These are phyloP conservation scores for Triangularia verruculosa DNA, from an alignment of 2,329 filamentous ascomycete species.

Conservation along the genomic window DNA sequence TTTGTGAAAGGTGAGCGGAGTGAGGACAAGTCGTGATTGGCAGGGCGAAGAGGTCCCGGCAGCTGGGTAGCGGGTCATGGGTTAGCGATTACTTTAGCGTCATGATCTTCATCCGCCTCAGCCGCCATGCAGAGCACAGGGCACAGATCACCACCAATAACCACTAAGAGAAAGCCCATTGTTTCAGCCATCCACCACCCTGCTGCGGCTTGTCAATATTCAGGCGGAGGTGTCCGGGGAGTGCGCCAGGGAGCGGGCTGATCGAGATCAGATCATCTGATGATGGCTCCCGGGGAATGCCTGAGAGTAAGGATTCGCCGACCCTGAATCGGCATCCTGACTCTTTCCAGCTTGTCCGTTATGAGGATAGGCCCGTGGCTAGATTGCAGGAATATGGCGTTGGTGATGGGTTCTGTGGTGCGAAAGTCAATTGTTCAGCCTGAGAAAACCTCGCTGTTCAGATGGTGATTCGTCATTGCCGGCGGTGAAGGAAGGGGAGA, in stretches of 20 bases:
- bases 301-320: neutral
- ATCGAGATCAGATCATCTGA: slow-evolving; percentile 1
- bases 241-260: neutral
- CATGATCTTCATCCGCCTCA: slow-evolving; percentile 20
- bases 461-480: neutral
- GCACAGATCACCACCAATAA: neutral
- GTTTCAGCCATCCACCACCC: slow-evolving; percentile 27
- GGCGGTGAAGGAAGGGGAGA: slow-evolving; percentile 5
- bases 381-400: neutral
- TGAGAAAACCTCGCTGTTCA: neutral
- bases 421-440: neutral
- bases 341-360: neutral
- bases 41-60: slow-evolving; percentile 10
- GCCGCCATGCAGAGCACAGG: slow-evolving; percentile 22
- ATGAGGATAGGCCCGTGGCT: neutral
- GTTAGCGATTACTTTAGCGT: slow-evolving; percentile 17
- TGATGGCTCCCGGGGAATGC: neutral
- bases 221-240: slow-evolving; percentile 14
- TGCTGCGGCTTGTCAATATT: slow-evolving; percentile 15
- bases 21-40: neutral
- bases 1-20: neutral
- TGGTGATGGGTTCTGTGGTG: neutral
- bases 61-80: slow-evolving; percentile 11
- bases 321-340: neutral
- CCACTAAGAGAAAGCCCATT: slow-evolving; percentile 16